Evolutionary conservation across 2,329 filamentous ascomycete species (phyloP), one percentile per base, ranked within the genome.

Genomic region (Aspergillus brunneoviolaceus): DNA sequence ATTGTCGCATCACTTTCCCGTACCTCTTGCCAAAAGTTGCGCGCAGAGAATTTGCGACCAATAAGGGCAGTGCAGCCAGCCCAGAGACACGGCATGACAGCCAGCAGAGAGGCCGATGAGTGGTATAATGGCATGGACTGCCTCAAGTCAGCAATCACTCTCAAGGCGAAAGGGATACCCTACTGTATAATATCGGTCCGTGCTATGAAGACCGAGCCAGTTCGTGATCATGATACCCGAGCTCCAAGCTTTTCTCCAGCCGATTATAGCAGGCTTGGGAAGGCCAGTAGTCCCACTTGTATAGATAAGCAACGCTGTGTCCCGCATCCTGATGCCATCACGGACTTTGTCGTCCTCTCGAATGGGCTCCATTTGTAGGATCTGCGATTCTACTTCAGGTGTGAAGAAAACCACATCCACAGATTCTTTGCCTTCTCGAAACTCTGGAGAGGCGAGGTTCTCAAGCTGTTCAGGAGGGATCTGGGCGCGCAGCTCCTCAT

Each of bases 121-220:
- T 96, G 92, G 72, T 96, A 96, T 6, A 96, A 81, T 0, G 92
- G 92, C 91, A 96, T 96, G 59, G 88, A 88, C 88, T 90, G 39
- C 61, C 35, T 23, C 5, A 16, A 33, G 19, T 52, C 14, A 49
- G 39, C 16, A 42, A 42, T 42, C 39, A 42, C 5, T 42, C 39
- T n/a, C 4, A 2, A 42, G 2, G 39, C 39, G 6, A 42, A n/a
- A 1, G 39, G 39, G 5, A 16, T n/a, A 5, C 25, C 81, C 71
- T 81, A 89, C 87, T 12, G 90, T 93, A 71, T 92, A 94, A 70
- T 91, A 87, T 35, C 89, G 81, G 69, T 96, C 92, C 1, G 81
- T 80, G 2, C 79, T 76, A 12, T 79, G 82, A n/a, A 90, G 78
- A 5, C 79, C 77, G 33, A 91, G 77, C 75, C 87, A 88, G 3